Evolutionary conservation across 805 yeast species (phyloP), one percentile per base, ranked within the genome.

Genomic region (Brettanomyces sp.): DNA sequence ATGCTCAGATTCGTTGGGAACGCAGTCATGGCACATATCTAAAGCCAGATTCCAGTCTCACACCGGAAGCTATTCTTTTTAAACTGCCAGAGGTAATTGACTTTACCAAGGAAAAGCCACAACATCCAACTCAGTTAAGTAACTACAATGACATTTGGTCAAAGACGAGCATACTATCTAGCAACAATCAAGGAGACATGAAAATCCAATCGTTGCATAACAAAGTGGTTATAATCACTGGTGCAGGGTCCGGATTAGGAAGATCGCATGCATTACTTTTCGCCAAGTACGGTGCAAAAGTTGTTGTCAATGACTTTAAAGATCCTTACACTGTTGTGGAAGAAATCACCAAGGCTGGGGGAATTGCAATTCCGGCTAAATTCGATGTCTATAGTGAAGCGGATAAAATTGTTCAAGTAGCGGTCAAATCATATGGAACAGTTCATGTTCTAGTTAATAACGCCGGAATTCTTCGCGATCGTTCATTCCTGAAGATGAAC

Each of bases 231-330:
- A 76, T 91, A 48, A 79, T 91, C 46, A 91, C 98, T 14, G 99
- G 99, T 52, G 90, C 96, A 38, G 97, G 96, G 51, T 82, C 85
- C 42, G 99, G 99, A 41, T 74, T 91, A 56, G 99, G 99, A 51
- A 80, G 83, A 62, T 85, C 89, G 48, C 95, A 91, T 67, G 95
- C 98, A 3, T 66, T 79, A 43, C 74, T 78, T 62, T 83, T 85
- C 61, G 97, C 95, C 47, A 82, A 77, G 63, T 86, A 86, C 56
- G 99, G 98, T 50, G 97, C 97, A 25, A 88, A 83, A 68, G 93
- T 91, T 50, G 95, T 93, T 39, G 93, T 91, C 35, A 91, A 93
- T 63, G 98, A 91, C 64, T 81, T 91, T 52, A 75, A 69, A 55
- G 83, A 87, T 61, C 89, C 97, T 3, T 65, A 73, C 40, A 63